These are phyloP conservation scores for Cyclocybe aegerita DNA, from an alignment of 768 basidiomycete species.

Conservation along the genomic window DNA sequence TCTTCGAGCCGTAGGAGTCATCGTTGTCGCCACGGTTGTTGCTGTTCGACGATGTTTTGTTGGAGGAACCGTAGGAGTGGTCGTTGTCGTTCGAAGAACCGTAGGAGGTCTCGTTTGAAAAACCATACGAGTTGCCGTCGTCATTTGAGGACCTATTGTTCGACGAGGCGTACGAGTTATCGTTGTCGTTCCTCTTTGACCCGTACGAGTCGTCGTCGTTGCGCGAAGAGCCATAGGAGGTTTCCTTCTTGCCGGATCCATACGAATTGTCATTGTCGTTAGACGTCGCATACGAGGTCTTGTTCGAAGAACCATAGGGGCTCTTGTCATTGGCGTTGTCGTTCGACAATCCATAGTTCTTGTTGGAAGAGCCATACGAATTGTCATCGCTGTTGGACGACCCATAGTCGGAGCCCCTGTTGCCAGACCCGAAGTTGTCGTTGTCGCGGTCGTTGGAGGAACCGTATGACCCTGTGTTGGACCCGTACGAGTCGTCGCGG, in stretches of 20 bases:
- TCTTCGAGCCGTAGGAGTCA: constrained; percentile 4
- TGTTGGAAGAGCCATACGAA: constrained; percentile 20
- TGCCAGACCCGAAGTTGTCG: constrained; percentile 15
- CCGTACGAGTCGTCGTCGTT: constrained; percentile 20
- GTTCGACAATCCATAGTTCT: constrained; percentile 18
- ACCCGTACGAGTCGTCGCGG: constrained; percentile 21
- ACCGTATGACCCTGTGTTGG: constrained; percentile 23
- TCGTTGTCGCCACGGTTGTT: constrained; percentile 18
- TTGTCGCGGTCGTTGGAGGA: constrained; percentile 24
- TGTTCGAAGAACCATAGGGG: constrained; percentile 22
- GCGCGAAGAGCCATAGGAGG: constrained; percentile 19
- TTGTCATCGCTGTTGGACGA: constrained; percentile 22
- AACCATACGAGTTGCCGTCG: constrained; percentile 11
- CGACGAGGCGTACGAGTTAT: constrained; percentile 16
- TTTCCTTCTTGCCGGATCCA: constrained; percentile 18
- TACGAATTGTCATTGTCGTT: constrained; percentile 24
- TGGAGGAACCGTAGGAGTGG: constrained; percentile 13
- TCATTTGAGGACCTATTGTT: constrained; percentile 19
- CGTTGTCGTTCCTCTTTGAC: constrained; percentile 12
- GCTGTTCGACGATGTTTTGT: constrained; percentile 7
- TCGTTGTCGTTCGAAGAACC: constrained; percentile 14
- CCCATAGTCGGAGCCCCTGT: constrained; percentile 12
- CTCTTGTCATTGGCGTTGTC: constrained; percentile 17
- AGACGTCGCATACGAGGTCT: constrained; percentile 24
- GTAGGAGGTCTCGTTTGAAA: constrained; percentile 6